Percentiles rank a stretch among this genome's conserved stretches.
Conservation (phyloP, 2,329 filamentous ascomycete genomes). For the Zalaria obscura region DNA sequence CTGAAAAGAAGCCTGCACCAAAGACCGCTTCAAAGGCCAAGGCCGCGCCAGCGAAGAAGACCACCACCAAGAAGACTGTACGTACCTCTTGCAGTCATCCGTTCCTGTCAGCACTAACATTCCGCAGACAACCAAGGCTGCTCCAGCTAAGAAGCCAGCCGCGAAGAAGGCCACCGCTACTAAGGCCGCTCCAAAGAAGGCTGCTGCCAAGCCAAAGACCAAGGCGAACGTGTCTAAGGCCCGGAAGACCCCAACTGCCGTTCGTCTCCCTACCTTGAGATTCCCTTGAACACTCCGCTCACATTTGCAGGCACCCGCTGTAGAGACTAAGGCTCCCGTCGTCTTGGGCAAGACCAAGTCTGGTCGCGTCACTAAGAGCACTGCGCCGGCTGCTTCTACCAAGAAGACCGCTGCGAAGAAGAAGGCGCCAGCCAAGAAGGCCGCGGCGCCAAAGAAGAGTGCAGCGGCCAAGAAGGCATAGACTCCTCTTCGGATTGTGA, state of each 20-base stretch:
- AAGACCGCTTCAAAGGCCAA: slow-evolving; percentile 24
- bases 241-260: slow-evolving; percentile 25
- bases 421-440: slow-evolving; percentile 23
- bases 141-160: slow-evolving; percentile 19
- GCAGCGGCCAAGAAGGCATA: slow-evolving; percentile 19
- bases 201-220: slow-evolving; percentile 35
- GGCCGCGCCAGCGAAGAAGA: slow-evolving; percentile 19
- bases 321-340: slow-evolving; percentile 52
- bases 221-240: slow-evolving; percentile 33
- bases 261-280: slow-evolving; percentile 7
- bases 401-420: slow-evolving; percentile 26
- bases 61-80: slow-evolving; percentile 10
- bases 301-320: slow-evolving; percentile 42
- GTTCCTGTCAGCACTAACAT: slow-evolving; percentile 24
- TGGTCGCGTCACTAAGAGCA: slow-evolving; percentile 65
- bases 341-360: slow-evolving; percentile 72
- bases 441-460: slow-evolving; percentile 33
- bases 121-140: slow-evolving; percentile 14
- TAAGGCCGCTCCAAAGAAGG: slow-evolving; percentile 30
- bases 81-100: background rate
- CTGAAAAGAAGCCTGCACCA: slow-evolving; percentile 24
- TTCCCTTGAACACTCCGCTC: background rate
- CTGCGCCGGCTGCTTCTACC: slow-evolving; percentile 25
- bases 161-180: slow-evolving; percentile 23
- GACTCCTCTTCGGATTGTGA: slow-evolving; percentile 4